Percentiles rank a stretch among this genome's conserved stretches.
Conservation (phyloP, 805 yeast species). For the Pichia exigua region DNA sequence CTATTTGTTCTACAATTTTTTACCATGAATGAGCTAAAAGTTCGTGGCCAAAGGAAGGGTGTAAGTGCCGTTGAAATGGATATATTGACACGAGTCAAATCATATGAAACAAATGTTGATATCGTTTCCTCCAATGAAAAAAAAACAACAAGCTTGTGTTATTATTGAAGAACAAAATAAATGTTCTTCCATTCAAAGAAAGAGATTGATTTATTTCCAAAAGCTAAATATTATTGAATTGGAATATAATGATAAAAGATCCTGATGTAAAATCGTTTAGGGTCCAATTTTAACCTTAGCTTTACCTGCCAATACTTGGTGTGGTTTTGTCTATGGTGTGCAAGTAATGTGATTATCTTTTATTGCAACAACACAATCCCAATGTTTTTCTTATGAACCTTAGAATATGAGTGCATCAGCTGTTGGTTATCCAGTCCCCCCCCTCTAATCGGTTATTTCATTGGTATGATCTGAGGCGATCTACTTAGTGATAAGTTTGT, state of each 20-base stretch:
- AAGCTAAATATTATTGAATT: conserved; percentile 18
- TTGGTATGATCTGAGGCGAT: conserved; percentile 42
- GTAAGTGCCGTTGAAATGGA: conserved; percentile 12
- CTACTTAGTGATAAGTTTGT: conserved; percentile 44
- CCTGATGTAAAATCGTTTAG: conserved; percentile 32
- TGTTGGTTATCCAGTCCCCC: conserved; percentile 46
- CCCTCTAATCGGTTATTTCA: conserved; percentile 40
- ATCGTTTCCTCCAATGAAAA: neutral
- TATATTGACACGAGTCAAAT: neutral
- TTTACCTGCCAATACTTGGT: conserved; percentile 48
- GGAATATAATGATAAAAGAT: conserved; percentile 4
- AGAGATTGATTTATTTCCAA: neutral
- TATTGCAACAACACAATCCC: conserved; percentile 41
- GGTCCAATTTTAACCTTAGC: conserved; percentile 28
- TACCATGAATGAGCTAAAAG: conserved; percentile 50
- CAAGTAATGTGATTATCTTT: conserved; percentile 42
- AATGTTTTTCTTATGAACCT: conserved; percentile 38
- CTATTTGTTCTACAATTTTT: conserved; percentile 34
- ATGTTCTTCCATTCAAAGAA: neutral
- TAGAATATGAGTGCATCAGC: conserved; percentile 41
- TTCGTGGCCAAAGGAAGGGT: conserved; percentile 26
- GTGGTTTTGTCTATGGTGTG: conserved; percentile 47
- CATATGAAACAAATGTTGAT: neutral
- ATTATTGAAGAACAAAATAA: neutral
- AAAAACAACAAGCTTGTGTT: neutral